A percentile compares a stretch with the other conserved stretches of the same genome.
Evolutionary conservation across 345 rosid species (phyloP).

Genomic region (Citrus trifoliata): DNA sequence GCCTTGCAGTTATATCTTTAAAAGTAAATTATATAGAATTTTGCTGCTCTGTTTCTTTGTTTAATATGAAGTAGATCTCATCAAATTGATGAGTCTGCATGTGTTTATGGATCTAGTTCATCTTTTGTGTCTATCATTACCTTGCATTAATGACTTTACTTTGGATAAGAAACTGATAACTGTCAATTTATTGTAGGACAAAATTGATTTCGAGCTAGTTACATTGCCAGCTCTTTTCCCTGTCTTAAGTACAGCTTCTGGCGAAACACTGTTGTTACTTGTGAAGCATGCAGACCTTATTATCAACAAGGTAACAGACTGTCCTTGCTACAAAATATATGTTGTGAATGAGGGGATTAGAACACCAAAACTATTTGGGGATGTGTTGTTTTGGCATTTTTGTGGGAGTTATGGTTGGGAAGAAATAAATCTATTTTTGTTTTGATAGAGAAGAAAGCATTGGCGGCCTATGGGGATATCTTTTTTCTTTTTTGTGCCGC

Average conservation of each 20-base stretch:
- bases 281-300: slow-evolving; percentile 92
- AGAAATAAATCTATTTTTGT: too few relatives aligned
- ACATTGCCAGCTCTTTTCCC: slow-evolving; percentile 95
- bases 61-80: neutral
- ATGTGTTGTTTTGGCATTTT: too few relatives aligned
- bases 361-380: too few relatives aligned
- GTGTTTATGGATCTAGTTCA: neutral
- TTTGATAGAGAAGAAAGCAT: too few relatives aligned
- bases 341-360: neutral
- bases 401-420: too few relatives aligned
- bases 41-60: neutral
- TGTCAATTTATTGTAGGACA: slow-evolving; percentile 58
- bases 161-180: slow-evolving; percentile 13
- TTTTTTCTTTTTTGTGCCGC: too few relatives aligned
- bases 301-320: slow-evolving; percentile 63
- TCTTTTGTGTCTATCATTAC: neutral
- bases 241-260: slow-evolving; percentile 82
- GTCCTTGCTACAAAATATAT: neutral
- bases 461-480: too few relatives aligned
- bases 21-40: neutral
- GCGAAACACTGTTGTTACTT: slow-evolving; percentile 87
- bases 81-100: neutral
- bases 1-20: neutral
- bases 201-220: slow-evolving; percentile 80
- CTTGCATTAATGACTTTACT: neutral